Base-by-base conservation (phyloP, 495 filamentous ascomycete genomes). In the Penicillium cataractarum region DNA sequence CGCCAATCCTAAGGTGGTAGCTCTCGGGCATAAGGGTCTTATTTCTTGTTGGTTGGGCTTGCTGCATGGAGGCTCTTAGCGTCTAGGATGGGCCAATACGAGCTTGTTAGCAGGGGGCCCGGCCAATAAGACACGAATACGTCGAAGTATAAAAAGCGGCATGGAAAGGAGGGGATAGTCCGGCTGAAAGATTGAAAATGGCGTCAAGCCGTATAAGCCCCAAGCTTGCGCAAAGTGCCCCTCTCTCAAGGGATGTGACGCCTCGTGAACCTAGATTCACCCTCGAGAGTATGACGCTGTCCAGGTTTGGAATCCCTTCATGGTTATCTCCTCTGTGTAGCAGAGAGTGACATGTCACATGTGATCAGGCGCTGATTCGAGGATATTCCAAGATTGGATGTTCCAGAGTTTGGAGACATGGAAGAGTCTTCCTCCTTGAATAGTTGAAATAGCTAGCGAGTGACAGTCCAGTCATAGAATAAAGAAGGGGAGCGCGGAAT, bases 41-140 rank as follows among this genome's bases (percentile, higher is more conserved):
- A 6, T 2, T 10, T 54, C 31, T 54, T 24, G 31, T 54, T 58
- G 56, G 56, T 27, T 32, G 26, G 13, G 31, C 40, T n/a, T 48
- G 40, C 56, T 58, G 56, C 42, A 58, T 58, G 37, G 40, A 32
- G 40, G 26, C 54, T 40, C 24, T 56, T 56, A 50, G 51, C 51
- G 24, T 35, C 29, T 22, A 0, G 31, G 9, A n/a, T 35, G 51
- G 29, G 26, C 51, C 51, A 54, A 54, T 54, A 54, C 29, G 51
- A 50, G 24, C n/a, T n/a, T 6, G 24, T 50, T 24, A 50, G 46
- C 24, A 29, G 22, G 22, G n/a, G 22, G 21, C 13, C 46, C 12
- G 21, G 19, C 42, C 42, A 46, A 46, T 24, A 21, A 46, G 46
- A 12, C 1, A 50, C 15, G 21, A 50, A 21, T 8, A 22, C 24